Evolutionary conservation across 768 basidiomycete genomes (phyloP), one percentile per base, ranked within the genome.

Genomic region (Favolaschia claudopus): DNA sequence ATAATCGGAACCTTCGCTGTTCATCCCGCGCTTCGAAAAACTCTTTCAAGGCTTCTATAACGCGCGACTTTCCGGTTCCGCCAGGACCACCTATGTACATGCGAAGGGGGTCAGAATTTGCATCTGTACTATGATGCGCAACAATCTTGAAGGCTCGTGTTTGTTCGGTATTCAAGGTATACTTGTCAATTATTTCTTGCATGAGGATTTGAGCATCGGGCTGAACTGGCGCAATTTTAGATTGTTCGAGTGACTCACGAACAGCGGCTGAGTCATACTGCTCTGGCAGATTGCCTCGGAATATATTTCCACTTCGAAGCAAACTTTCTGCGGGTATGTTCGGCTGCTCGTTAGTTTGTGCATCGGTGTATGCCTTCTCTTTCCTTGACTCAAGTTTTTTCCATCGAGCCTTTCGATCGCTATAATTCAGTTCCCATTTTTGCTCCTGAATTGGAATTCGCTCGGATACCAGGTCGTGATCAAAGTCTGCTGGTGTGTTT

Each of bases 31-130:
- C 1, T 0, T 44, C 34, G 48, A 70, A 72, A 32, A 68, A 69
- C 0, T 44, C 45, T 13, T 48, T 55, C 4, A 75, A 31, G 0
- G 69, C 66, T n/a, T 64, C 37, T 3, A 74, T 67, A 1, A 73
- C 66, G 10, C 59, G 44, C 1, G 65, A 72, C 54, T 74, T 75
- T 0, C 74, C 71, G 6, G 74, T 74, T 0, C 73, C 73, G 5
- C 71, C 71, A 10, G 69, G 43, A 4, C 73, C 74, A 13, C 56
- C 61, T 3, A 76, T 31, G 29, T 58, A 70, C 71, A 75, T 67
- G 0, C 53, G 39, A 8, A 73, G 48, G 5, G 58, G 70, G 17
- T 31, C 19, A 20, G 39, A 9, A 17, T 34, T 24, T 3, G 44
- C 14, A 1, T 22, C 24, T 12, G 29, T 46, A 24, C 31, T 47